Percentiles rank a stretch among this genome's conserved stretches.
These are phyloP conservation scores for Fusarium citri DNA, from an alignment of 2,329 filamentous ascomycete species.

Conservation along the genomic window DNA sequence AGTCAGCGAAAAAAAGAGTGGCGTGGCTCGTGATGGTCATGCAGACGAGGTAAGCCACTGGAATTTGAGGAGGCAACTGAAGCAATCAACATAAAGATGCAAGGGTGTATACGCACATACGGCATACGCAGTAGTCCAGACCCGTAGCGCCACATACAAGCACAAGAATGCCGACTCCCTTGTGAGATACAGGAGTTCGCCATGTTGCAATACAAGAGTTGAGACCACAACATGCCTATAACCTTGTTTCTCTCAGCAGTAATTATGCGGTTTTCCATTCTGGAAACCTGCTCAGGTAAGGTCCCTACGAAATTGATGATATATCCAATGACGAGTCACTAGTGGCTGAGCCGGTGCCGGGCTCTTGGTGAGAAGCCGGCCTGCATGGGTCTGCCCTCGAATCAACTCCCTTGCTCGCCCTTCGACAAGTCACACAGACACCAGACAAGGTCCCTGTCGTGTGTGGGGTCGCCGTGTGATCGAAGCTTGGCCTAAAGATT, in stretches of 20 bases:
- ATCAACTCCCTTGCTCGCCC: conserved; percentile 33
- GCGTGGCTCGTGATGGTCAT: conserved; percentile 36
- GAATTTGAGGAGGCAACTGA: conserved; percentile 35
- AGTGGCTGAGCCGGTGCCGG: conserved; percentile 34
- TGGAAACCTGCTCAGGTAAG: conserved; percentile 10
- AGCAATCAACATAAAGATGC: conserved; percentile 30
- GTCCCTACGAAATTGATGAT: conserved; percentile 27
- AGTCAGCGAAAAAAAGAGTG: conserved; percentile 13
- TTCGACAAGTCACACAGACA: conserved; percentile 40
- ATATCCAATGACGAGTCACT: conserved; percentile 36
- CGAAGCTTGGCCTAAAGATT: conserved; percentile 33
- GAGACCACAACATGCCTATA: conserved; percentile 10
- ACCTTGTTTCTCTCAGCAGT: background rate
- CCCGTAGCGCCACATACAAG: conserved; percentile 20
- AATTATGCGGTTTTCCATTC: background rate
- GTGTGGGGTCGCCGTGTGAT: conserved; percentile 41
- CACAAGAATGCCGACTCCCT: conserved; percentile 34
- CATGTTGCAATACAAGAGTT: conserved; percentile 10
- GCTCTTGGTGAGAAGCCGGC: conserved; percentile 25
- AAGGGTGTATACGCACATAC: conserved; percentile 22
- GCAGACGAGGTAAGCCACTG: conserved; percentile 30
- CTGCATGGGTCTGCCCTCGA: conserved; percentile 32
- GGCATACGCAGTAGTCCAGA: conserved; percentile 16
- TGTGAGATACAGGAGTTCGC: conserved; percentile 15
- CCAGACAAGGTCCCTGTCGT: conserved; percentile 26